Percentiles rank a stretch among this genome's conserved stretches.
Evolutionary conservation across 805 yeast species (phyloP).

Genomic region (Vanderwaltozyma tropicalis): DNA sequence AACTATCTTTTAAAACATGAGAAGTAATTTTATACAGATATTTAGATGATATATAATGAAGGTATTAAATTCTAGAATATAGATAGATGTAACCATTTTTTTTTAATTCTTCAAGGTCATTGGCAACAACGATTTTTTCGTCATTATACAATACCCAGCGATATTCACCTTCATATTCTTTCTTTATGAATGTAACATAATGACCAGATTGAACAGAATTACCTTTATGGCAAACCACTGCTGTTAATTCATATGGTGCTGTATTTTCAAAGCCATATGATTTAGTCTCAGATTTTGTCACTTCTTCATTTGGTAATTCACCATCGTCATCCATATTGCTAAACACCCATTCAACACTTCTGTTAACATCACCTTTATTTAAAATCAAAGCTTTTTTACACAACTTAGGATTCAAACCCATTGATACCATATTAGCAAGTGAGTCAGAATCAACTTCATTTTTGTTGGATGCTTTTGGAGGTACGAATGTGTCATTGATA

Average conservation of each 20-base stretch:
- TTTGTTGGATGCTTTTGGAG: slow-evolving; percentile 7
- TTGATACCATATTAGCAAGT: slow-evolving; percentile 28
- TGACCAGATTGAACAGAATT: slow-evolving; percentile 85
- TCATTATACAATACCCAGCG: slow-evolving; percentile 80
- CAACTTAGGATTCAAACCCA: slow-evolving; percentile 68
- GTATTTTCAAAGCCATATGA: slow-evolving; percentile 10
- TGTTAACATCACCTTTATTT: slow-evolving; percentile 52
- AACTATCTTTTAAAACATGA: too few relatives aligned
- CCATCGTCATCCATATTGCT: slow-evolving; percentile 72
- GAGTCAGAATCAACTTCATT: slow-evolving; percentile 18
- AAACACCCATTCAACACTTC: slow-evolving; percentile 88
- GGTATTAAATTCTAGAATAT: slow-evolving; percentile 22
- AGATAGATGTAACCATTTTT: slow-evolving; percentile 40
- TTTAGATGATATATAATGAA: too few relatives aligned
- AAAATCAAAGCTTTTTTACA: slow-evolving; percentile 64
- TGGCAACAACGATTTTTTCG: slow-evolving; percentile 64
- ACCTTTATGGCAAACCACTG: slow-evolving; percentile 83
- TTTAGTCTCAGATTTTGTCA: slow-evolving; percentile 1
- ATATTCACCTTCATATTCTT: slow-evolving; percentile 28
- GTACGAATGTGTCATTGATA: slow-evolving; percentile 54
- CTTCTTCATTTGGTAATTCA: slow-evolving; percentile 28
- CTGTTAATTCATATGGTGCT: slow-evolving; percentile 34
- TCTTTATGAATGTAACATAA: slow-evolving; percentile 67
- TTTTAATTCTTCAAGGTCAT: slow-evolving; percentile 35
- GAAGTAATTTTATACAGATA: too few relatives aligned